Evolutionary conservation across 1,284 basidiomycete genomes (phyloP).

Genomic region (Cutaneotrichosporon cavernicola): DNA sequence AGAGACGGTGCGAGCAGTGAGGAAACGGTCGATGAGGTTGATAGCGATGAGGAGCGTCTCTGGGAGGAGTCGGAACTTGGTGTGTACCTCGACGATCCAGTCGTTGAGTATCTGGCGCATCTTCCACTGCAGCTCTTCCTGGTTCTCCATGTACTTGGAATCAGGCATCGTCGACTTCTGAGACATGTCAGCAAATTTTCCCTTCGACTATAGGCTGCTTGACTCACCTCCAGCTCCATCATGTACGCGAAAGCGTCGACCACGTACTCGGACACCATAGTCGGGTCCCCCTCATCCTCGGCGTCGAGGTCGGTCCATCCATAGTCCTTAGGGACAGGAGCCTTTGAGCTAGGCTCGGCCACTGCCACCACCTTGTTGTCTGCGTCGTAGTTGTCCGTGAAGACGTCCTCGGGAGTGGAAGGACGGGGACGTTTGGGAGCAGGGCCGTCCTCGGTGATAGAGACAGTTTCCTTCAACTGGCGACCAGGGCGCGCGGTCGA

Average conservation of each 20-base stretch:
- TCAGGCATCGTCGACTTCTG: slow-evolving; percentile 80
- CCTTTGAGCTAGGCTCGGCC: slow-evolving; percentile 7
- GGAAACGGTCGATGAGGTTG: slow-evolving; percentile 96
- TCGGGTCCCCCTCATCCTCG: slow-evolving; percentile 89
- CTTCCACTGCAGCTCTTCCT: slow-evolving; percentile 86
- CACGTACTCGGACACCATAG: slow-evolving; percentile 97
- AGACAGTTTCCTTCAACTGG: slow-evolving; percentile 25
- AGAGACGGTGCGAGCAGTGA: slow-evolving; percentile 83
- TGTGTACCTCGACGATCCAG: slow-evolving; percentile 96
- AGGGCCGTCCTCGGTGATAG: slow-evolving; percentile 32
- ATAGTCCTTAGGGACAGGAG: slow-evolving; percentile 53
- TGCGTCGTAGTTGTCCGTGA: slow-evolving; percentile 37
- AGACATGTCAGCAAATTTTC: not conserved
- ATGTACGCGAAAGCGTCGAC: slow-evolving; percentile 92
- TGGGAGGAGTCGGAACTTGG: slow-evolving; percentile 87
- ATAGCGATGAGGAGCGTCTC: slow-evolving; percentile 93
- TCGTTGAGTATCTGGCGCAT: slow-evolving; percentile 94
- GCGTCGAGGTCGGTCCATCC: slow-evolving; percentile 84
- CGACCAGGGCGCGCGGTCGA: slow-evolving; percentile 16
- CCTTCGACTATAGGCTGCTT: slow-evolving; percentile 53
- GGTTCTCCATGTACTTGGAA: slow-evolving; percentile 84
- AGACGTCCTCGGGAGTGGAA: slow-evolving; percentile 36
- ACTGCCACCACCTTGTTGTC: slow-evolving; percentile 37
- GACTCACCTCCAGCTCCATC: slow-evolving; percentile 63
- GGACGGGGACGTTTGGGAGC: slow-evolving; percentile 45